Conservation (phyloP, 2,329 filamentous ascomycete genomes). For the Neonectria ditissima region DNA sequence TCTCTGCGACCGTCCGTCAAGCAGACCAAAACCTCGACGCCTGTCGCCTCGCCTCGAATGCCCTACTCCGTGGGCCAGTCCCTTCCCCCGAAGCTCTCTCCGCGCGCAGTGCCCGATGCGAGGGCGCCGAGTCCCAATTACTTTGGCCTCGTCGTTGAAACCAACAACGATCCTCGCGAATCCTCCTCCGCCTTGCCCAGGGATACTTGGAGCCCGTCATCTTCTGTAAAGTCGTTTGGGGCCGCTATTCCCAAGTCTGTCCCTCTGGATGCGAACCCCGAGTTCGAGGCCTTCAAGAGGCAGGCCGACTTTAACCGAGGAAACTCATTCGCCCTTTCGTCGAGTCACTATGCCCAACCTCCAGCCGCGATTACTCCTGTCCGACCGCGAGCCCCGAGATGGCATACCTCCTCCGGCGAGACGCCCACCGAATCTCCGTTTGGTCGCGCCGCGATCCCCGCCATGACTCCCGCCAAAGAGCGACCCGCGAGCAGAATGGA, state of each 20-base stretch:
- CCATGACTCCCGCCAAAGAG: slow-evolving; percentile 38
- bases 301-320: slow-evolving; percentile 75
- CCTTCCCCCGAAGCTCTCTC: slow-evolving; percentile 64
- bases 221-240: slow-evolving; percentile 76
- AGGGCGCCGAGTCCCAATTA: slow-evolving; percentile 82
- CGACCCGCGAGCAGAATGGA: slow-evolving; percentile 53
- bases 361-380: slow-evolving; percentile 42
- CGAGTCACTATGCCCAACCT: slow-evolving; percentile 58
- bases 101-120: slow-evolving; percentile 51
- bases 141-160: slow-evolving; percentile 80
- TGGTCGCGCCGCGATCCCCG: slow-evolving; percentile 37
- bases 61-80: slow-evolving; percentile 67
- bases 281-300: slow-evolving; percentile 83
- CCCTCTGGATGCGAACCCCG: slow-evolving; percentile 79
- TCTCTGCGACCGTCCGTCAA: slow-evolving; percentile 55
- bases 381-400: slow-evolving; percentile 59
- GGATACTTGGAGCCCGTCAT: slow-evolving; percentile 80
- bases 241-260: slow-evolving; percentile 76
- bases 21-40: slow-evolving; percentile 60
- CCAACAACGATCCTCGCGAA: slow-evolving; percentile 70
- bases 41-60: slow-evolving; percentile 63
- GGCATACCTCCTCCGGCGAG: slow-evolving; percentile 63
- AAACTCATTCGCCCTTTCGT: slow-evolving; percentile 59
- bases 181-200: slow-evolving; percentile 73
- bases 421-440: slow-evolving; percentile 52